Base-by-base conservation (phyloP, 1,284 basidiomycete species). In the Gymnopus androsaceus region DNA sequence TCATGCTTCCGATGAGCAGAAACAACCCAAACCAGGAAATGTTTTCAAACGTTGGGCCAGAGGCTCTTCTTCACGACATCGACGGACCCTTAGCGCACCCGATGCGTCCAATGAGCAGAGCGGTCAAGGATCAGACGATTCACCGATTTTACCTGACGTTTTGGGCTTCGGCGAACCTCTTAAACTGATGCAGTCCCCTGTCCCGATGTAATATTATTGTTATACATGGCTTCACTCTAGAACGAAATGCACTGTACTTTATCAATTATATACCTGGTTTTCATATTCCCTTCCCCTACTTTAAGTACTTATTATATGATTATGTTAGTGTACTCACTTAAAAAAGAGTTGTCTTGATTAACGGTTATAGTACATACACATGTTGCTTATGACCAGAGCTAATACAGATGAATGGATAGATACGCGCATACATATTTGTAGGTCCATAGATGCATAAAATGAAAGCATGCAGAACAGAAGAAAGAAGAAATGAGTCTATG, bases 11-110 rank as follows among this genome's bases (percentile, higher is more conserved):
- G 23, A 30, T 28, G n/a, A n/a, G 30, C 19, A 34, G 12, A 71
- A 63, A 54, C 67, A 66, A 3, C 63, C 67, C 8, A 46, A 46
- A 47, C 69, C 71, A 21, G 70, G 71, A 15, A 69, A 69, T 55
- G 63, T 75, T 51, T 62, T 81, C 53, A 75, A 65, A 60, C 81
- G 78, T 68, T 77, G 76, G 73, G n/a, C n/a, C n/a, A 73, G 75
- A 36, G 75, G 72, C 64, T 79, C 38, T 79, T 67, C 79, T 64
- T 79, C 36, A 78, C 69, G 49, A 6, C 58, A 79, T 47, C 75
- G 76, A 27, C 73, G 81, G 51, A 72, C 75, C 40, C 76, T 75
- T 60, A 83, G 81, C 59, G 77, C 78, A 1, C 79, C 82, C 17
- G 71, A 78, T 31, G 71, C 70, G 12, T 69, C 72, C 23, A 57